phyloP scores from a whole-genome alignment of 441 rosid species.

The Euphorbia corollata region DNA sequence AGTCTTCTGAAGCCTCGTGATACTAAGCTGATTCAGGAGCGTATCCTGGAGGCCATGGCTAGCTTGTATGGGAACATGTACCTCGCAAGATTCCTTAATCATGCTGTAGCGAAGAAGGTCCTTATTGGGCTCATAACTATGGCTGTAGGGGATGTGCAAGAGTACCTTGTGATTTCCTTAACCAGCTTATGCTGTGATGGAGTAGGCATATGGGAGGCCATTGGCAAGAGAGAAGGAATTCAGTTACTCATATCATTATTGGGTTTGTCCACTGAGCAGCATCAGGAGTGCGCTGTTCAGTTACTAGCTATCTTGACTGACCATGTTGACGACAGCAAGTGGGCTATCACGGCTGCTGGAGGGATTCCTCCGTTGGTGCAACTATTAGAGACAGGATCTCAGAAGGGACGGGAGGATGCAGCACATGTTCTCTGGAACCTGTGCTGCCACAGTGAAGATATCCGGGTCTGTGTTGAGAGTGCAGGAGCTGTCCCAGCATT shows the following conservation, averaged over 20 bases:
- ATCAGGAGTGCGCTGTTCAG: constrained; percentile 66
- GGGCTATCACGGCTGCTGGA: constrained; percentile 94
- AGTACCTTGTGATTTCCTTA: constrained; percentile 51
- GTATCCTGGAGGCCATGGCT: constrained; percentile 81
- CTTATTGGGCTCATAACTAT: constrained; percentile 64
- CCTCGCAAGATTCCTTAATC: constrained; percentile 41
- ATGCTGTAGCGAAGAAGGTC: constrained; percentile 67
- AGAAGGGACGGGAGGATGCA: constrained; percentile 79
- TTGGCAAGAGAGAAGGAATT: constrained; percentile 74
- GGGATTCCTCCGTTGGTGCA: constrained; percentile 91
- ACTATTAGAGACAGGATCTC: constrained; percentile 66
- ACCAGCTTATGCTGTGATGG: constrained; percentile 48
- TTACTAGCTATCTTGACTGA: constrained; percentile 70
- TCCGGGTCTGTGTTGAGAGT: constrained; percentile 76
- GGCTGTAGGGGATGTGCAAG: constrained; percentile 54
- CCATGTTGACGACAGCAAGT: constrained; percentile 83
- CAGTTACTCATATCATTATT: constrained; percentile 66
- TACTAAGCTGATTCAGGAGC: constrained; percentile 65
- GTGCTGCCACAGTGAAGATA: constrained; percentile 79
- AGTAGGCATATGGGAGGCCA: constrained; percentile 68
- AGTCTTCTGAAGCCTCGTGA: constrained; percentile 63
- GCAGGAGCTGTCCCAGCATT: constrained; percentile 79
- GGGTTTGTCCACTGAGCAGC: constrained; percentile 80
- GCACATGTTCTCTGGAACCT: constrained; percentile 66
- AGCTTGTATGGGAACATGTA: constrained; percentile 63